Evolutionary conservation across 345 rosid species (phyloP).

Genomic region (Adansonia digitata): DNA sequence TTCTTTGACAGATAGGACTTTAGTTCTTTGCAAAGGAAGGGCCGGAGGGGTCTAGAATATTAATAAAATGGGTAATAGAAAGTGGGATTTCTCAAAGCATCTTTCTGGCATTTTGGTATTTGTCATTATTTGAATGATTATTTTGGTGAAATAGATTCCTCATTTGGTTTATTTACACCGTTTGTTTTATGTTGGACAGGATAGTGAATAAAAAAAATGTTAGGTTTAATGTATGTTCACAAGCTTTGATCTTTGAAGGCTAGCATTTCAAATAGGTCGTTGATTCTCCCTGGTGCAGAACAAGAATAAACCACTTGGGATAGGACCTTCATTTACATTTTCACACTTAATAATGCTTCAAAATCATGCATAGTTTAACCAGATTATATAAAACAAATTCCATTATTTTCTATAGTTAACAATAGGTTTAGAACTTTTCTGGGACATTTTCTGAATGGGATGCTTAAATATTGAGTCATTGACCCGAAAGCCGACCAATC

Average conservation of each 20-base stretch:
- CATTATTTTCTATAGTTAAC: too few species aligned
- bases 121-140: slow-evolving; percentile 7
- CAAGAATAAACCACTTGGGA: neutral
- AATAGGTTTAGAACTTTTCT: neutral
- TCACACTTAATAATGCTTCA: neutral
- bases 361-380: neutral
- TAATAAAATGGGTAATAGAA: neutral
- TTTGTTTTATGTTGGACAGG: neutral
- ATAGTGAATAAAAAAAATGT: neutral
- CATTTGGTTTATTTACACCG: neutral
- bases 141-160: neutral
- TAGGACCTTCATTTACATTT: neutral
- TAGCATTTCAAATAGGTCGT: neutral
- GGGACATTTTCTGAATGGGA: too few species aligned
- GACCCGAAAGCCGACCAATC: neutral
- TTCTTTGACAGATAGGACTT: neutral
- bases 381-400: too few species aligned
- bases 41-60: neutral
- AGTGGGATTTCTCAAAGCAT: neutral
- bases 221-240: neutral
- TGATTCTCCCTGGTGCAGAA: neutral
- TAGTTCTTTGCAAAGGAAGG: neutral
- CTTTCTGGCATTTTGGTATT: neutral
- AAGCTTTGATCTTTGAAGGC: neutral
- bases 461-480: neutral